Base-by-base conservation (phyloP, 2,329 filamentous ascomycete genomes). In the Fonsecaea pedrosoi region DNA sequence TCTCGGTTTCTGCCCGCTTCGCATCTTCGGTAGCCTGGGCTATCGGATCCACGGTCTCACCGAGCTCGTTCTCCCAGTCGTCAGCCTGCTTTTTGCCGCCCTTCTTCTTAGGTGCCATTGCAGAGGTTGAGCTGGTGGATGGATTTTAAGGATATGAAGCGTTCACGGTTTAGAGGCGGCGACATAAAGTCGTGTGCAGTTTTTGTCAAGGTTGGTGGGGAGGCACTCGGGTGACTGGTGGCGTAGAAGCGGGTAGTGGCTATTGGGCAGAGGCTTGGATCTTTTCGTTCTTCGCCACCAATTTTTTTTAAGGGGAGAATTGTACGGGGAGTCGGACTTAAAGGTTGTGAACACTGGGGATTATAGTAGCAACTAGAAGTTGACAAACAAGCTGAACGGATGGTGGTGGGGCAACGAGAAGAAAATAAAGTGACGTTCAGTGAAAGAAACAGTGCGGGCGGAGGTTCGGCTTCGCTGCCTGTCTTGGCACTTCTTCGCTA, bases 51-150 rank as follows among this genome's bases (percentile, higher is more conserved):
- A 89, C 85, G 68, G 85, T 83, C 82, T 97, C 94, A 75, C 93
- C 94, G 63, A 97, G 85, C 71, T 97, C 93, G 64, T 91, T 89
- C 80, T 98, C 95, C 94, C 94, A 97, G 84, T 97, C 92, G 76
- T 97, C 92, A 77, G 91, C 87, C 77, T 84, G 87, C 85, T 94
- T 96, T 61, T 74, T 74, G 81, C 89, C 91, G 78, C 90, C 90
- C 87, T 97, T 97, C 86, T 95, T 96, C 84, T 97, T 97, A 70
- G 94, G 94, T 76, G 94, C 83, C 94, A 97, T 98, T 80, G 78
- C 55, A 66, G 34, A 62, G 37, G 58, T 35, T 65, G 60, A 60
- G 62, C 50, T 63, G 56, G 34, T 40, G 40, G 25, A 37, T 32
- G 58, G 60, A 34, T 59, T 18, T 66, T 34, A 65, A 45, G 25